A percentile compares a stretch with the other conserved stretches of the same genome.
These are phyloP conservation scores for Orbilia brochopaga DNA, from an alignment of 2,329 filamentous ascomycete genomes.

Conservation along the genomic window DNA sequence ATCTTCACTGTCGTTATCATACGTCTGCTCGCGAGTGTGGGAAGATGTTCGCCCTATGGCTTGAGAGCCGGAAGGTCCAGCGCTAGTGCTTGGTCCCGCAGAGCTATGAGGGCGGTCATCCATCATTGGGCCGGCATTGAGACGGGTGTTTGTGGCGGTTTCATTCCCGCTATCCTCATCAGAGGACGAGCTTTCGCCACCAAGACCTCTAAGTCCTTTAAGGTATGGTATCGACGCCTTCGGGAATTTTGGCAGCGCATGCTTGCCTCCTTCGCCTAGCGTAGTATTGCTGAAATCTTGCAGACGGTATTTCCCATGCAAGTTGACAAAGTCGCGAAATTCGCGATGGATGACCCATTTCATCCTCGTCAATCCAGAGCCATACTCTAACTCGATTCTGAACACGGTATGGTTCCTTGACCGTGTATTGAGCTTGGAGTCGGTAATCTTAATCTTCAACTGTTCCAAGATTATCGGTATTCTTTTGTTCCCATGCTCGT, in stretches of 20 bases:
- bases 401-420: conserved; percentile 80
- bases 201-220: conserved; percentile 77
- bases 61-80: conserved; percentile 12
- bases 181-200: conserved; percentile 72
- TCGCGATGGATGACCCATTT: conserved; percentile 91
- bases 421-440: conserved; percentile 64
- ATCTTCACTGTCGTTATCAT: conserved; percentile 61
- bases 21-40: conserved; percentile 58
- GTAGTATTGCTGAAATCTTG: conserved; percentile 83
- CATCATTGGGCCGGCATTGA: conserved; percentile 19
- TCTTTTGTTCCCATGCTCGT: conserved; percentile 92
- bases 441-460: conserved; percentile 82
- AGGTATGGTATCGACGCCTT: conserved; percentile 88
- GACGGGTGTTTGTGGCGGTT: conserved; percentile 46
- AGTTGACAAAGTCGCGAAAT: conserved; percentile 85
- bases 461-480: conserved; percentile 96
- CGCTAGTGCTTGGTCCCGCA: conserved; percentile 18
- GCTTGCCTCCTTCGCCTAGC: conserved; percentile 70
- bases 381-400: conserved; percentile 92
- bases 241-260: conserved; percentile 88
- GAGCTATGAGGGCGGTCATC: conserved; percentile 27
- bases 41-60: conserved; percentile 6
- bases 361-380: conserved; percentile 93
- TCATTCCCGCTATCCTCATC: conserved; percentile 55
- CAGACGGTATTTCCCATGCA: conserved; percentile 92